Evolutionary conservation across 2,329 filamentous ascomycete genomes (phyloP), one percentile per base, ranked within the genome.

Genomic region (Colletotrichum simmondsii): DNA sequence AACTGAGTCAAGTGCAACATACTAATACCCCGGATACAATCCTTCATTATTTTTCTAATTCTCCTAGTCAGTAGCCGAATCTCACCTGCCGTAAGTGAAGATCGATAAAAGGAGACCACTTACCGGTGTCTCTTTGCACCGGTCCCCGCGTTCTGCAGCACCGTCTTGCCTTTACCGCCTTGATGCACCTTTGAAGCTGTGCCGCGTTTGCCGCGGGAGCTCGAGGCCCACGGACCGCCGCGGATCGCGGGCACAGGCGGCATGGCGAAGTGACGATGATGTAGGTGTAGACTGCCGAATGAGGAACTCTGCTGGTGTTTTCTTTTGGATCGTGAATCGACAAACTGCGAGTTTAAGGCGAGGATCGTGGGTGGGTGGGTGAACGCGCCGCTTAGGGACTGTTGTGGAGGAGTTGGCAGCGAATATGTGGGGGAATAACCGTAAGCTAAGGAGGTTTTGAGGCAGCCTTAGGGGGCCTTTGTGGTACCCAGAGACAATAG

Each of bases 21-120:
- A 88, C 88, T 90, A 22, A 91, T 85, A 0, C 87, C 88, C 0
- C 77, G 65, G 10, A 91, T 85, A 0, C 78, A 84, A 49, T 90
- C 89, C 19, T 81, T 84, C 0, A 85, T 37, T 0, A 89, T 78
- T 71, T 89, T 90, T 0, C 88, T 88, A 52, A 53, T 65, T 30
- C 64, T 42, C 46, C 24, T 35, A 2, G 52, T 66, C n/a, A 67
- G 59, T n/a, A 19, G 24, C 35, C 19, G 12, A 49, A 32, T n/a
- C 42, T 30, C 46, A 35, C 10, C 37, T 65, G 12, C 37, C 24
- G 26, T 11, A 22, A 58, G 14, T 35, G 11, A 52, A 35, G n/a
- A 16, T 52, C 28, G 42, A 4, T 30, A 37, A 12, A 22, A 30
- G 22, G 5, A 59, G 24, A 16, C 28, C 32, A 35, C 68, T 73